These are phyloP conservation scores for Sphaerulina vaccinii DNA, from an alignment of 2,329 filamentous ascomycete genomes.

Conservation along the genomic window DNA sequence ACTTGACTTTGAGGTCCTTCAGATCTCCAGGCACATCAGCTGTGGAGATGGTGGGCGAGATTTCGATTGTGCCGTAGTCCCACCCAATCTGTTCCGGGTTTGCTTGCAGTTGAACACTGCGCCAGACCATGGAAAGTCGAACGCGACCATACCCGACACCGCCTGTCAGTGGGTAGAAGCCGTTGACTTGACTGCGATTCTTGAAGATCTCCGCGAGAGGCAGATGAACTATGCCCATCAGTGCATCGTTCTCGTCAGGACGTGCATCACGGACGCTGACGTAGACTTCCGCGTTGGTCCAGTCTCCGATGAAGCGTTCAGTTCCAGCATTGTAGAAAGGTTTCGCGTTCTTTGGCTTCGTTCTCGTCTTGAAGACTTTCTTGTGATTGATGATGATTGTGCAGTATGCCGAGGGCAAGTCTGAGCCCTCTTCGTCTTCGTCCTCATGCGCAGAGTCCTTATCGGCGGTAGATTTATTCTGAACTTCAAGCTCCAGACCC, in stretches of 20 bases:
- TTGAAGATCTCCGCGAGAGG: conserved; percentile 62
- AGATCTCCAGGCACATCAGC: conserved; percentile 53
- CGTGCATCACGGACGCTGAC: conserved; percentile 66
- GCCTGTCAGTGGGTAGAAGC: conserved; percentile 65
- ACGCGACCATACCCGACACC: conserved; percentile 71
- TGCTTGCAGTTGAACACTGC: conserved; percentile 64
- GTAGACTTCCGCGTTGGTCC: conserved; percentile 65
- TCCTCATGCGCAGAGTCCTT: conserved; percentile 51
- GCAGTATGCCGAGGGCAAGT: conserved; percentile 69
- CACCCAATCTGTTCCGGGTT: conserved; percentile 62
- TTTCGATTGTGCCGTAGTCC: conserved; percentile 69
- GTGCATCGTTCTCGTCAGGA: conserved; percentile 66
- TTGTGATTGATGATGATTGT: conserved; percentile 72
- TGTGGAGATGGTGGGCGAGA: conserved; percentile 54
- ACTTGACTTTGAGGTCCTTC: conserved; percentile 52
- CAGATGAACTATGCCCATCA: conserved; percentile 69
- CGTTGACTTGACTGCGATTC: conserved; percentile 63
- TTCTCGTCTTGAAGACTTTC: conserved; percentile 67
- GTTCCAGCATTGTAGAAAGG: conserved; percentile 77
- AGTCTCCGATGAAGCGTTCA: conserved; percentile 70
- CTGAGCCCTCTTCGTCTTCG: conserved; percentile 60
- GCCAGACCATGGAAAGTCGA: conserved; percentile 70
- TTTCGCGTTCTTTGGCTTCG: conserved; percentile 74
- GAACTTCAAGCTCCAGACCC: conserved; percentile 61
- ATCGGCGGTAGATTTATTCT: conserved; percentile 55